These are phyloP conservation scores for Polytolypa hystricis DNA, from an alignment of 2,329 filamentous ascomycete genomes.

Conservation along the genomic window DNA sequence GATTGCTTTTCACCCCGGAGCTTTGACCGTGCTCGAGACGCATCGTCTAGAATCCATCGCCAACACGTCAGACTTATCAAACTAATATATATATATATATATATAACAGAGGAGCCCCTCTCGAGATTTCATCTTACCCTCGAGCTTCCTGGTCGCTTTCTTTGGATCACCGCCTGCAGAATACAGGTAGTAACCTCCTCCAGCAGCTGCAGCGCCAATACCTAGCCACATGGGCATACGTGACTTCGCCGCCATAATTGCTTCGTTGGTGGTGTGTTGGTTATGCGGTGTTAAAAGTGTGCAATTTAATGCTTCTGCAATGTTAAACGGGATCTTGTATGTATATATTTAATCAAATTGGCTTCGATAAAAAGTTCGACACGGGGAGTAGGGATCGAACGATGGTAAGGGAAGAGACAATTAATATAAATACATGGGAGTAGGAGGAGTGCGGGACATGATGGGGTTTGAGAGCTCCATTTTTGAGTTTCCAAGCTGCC, in stretches of 20 bases:
- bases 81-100: not conserved
- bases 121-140: constrained; percentile 49
- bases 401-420: too few relatives aligned
- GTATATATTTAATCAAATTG: too few relatives aligned
- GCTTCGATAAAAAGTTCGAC: too few relatives aligned
- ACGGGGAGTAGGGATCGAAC: too few relatives aligned
- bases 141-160: constrained; percentile 73
- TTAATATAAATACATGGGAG: too few relatives aligned
- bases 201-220: constrained; percentile 52
- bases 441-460: too few relatives aligned
- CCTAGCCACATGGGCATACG: constrained; percentile 32
- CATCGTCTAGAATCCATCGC: constrained; percentile 51
- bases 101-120: too few relatives aligned
- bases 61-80: constrained; percentile 8
- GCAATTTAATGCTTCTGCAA: too few relatives aligned
- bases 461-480: too few relatives aligned
- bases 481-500: too few relatives aligned
- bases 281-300: too few relatives aligned
- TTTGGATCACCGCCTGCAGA: constrained; percentile 68
- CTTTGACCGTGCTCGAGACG: constrained; percentile 55
- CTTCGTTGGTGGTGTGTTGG: constrained; percentile 2
- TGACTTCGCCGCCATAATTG: constrained; percentile 24
- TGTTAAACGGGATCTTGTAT: too few relatives aligned
- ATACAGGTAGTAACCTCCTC: constrained; percentile 92
- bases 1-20: constrained; percentile 55